A percentile compares a stretch with the other conserved stretches of the same genome.
phyloP scores from a whole-genome alignment of 225 moss, liverwort and hornwort genomes.

The Takakia lepidozioides region DNA sequence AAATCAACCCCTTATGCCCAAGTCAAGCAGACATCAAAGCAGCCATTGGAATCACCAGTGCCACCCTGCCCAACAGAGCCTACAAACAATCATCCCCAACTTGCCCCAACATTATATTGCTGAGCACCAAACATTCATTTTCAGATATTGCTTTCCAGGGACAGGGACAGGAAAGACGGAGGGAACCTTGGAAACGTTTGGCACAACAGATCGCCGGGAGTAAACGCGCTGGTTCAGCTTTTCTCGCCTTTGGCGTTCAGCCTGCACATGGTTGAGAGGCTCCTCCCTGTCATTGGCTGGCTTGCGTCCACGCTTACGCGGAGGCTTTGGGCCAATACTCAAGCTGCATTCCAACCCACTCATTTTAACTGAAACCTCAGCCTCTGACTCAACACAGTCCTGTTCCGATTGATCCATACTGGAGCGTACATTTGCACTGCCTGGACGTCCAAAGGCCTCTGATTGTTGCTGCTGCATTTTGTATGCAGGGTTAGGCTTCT shows the following conservation, averaged over 20 bases:
- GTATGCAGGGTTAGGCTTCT: constrained; percentile 23
- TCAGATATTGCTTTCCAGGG: too few species aligned
- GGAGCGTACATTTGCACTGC: constrained; percentile 46
- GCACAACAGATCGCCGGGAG: constrained; percentile 81
- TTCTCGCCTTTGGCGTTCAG: constrained; percentile 79
- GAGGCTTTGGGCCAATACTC: constrained; percentile 67
- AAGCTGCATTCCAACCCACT: constrained; percentile 50
- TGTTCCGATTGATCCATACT: constrained; percentile 64
- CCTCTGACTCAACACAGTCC: constrained; percentile 77
- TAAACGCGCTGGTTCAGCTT: constrained; percentile 94
- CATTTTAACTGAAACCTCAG: constrained; percentile 76
- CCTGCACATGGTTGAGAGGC: constrained; percentile 89
- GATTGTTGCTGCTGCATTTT: constrained; percentile 33
- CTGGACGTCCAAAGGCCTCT: constrained; percentile 31
- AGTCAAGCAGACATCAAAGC: too few species aligned
- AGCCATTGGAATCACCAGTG: too few species aligned
- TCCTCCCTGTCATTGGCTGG: constrained; percentile 92
- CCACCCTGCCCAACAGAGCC: too few species aligned
- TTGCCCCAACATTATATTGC: too few species aligned
- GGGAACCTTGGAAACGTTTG: constrained; percentile 96
- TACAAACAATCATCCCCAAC: too few species aligned
- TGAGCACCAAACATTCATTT: too few species aligned
- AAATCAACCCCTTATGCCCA: too few species aligned
- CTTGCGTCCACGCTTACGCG: constrained; percentile 85
- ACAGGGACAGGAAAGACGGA: too few species aligned